Percentiles rank a stretch among this genome's conserved stretches.
phyloP scores from a whole-genome alignment of 441 rosid genomes.

The Jatropha podagrica region DNA sequence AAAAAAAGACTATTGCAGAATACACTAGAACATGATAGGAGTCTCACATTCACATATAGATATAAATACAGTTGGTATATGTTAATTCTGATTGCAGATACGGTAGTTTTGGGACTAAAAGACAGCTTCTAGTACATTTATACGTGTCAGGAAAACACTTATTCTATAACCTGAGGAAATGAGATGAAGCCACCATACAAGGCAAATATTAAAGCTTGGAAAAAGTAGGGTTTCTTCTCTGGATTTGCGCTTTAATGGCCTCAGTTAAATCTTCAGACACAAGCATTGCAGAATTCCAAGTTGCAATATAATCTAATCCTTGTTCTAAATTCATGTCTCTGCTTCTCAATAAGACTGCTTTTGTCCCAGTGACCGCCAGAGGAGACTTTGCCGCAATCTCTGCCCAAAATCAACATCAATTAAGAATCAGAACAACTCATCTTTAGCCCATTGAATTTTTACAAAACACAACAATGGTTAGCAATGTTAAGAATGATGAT shows the following conservation, averaged over 20 bases:
- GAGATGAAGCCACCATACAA: neutral
- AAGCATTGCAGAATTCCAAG: slow-evolving; percentile 90
- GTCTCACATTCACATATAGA: too few species aligned
- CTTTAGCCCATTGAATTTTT: neutral
- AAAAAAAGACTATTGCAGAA: too few species aligned
- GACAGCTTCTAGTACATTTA: too few species aligned
- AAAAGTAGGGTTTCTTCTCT: slow-evolving; percentile 60
- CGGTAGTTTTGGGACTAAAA: too few species aligned
- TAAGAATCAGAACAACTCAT: neutral
- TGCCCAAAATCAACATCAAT: slow-evolving; percentile 23
- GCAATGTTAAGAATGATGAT: neutral
- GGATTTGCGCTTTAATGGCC: slow-evolving; percentile 50
- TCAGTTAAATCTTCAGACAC: slow-evolving; percentile 65
- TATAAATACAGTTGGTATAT: too few species aligned
- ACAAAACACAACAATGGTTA: neutral
- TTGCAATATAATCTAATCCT: slow-evolving; percentile 81
- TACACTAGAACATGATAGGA: too few species aligned
- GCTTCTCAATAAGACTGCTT: slow-evolving; percentile 61
- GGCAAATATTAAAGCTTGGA: slow-evolving; percentile 55
- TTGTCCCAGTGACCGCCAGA: slow-evolving; percentile 75
- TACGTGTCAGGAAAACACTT: too few species aligned
- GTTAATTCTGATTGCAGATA: too few species aligned
- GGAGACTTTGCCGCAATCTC: slow-evolving; percentile 81
- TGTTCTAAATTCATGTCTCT: slow-evolving; percentile 72
- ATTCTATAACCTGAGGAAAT: neutral